These are phyloP conservation scores for Kodamaea nitidulidarum DNA, from an alignment of 805 yeast genomes.

Conservation along the genomic window DNA sequence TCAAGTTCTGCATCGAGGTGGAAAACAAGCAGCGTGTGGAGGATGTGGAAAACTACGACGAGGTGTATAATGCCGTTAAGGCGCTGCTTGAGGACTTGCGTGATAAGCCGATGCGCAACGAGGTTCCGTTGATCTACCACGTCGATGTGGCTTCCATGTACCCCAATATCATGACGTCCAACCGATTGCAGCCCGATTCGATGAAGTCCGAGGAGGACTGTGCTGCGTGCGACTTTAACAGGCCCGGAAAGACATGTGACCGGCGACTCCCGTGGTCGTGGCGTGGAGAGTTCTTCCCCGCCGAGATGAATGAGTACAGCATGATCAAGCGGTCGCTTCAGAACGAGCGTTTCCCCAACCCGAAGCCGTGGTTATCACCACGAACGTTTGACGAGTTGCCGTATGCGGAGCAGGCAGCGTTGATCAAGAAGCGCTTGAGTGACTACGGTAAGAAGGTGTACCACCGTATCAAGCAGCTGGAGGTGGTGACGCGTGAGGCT, in stretches of 20 bases:
- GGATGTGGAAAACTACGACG: slow-evolving; percentile 78
- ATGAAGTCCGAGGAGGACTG: slow-evolving; percentile 94
- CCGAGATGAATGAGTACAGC: slow-evolving; percentile 84
- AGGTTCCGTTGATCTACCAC: slow-evolving; percentile 86
- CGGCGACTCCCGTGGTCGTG: slow-evolving; percentile 92
- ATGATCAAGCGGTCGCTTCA: slow-evolving; percentile 84
- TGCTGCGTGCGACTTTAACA: slow-evolving; percentile 94
- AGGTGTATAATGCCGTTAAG: slow-evolving; percentile 58
- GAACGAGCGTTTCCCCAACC: slow-evolving; percentile 69
- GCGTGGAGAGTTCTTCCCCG: slow-evolving; percentile 96
- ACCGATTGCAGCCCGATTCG: slow-evolving; percentile 95
- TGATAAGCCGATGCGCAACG: slow-evolving; percentile 59
- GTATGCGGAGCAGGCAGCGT: slow-evolving; percentile 70
- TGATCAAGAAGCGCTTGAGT: slow-evolving; percentile 69
- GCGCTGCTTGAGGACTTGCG: slow-evolving; percentile 54
- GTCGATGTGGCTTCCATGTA: slow-evolving; percentile 99
- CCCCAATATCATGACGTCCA: slow-evolving; percentile 97
- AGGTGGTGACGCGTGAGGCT: slow-evolving; percentile 84
- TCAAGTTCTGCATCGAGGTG: slow-evolving; percentile 77
- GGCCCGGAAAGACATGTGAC: slow-evolving; percentile 93
- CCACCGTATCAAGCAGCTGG: slow-evolving; percentile 73
- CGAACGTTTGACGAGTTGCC: slow-evolving; percentile 73
- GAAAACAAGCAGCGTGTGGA: slow-evolving; percentile 72
- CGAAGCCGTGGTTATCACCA: slow-evolving; percentile 51
- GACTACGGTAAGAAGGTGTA: slow-evolving; percentile 86